A percentile compares a stretch with the other conserved stretches of the same genome.
These are phyloP conservation scores for Micromonas pusilla DNA, from an alignment of 139 green algal genomes.

Conservation along the genomic window DNA sequence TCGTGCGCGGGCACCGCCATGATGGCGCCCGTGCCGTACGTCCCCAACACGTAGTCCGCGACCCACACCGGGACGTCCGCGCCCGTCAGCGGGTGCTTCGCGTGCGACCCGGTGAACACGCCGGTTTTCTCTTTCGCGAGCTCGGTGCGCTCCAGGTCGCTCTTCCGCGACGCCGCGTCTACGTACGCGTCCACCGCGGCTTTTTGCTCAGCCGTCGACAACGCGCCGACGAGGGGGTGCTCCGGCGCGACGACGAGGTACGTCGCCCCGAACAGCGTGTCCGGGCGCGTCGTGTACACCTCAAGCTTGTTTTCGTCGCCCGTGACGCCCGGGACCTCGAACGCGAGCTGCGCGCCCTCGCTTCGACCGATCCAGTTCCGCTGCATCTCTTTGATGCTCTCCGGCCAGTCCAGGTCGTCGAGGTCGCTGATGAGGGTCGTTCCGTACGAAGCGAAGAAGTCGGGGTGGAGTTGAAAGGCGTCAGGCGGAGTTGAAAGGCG, in stretches of 20 bases:
- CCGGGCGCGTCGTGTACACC: constrained; percentile 57
- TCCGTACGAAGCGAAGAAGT: too few species aligned
- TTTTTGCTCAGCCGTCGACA: constrained; percentile 43
- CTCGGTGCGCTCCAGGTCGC: constrained; percentile 87
- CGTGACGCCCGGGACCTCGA: constrained; percentile 16
- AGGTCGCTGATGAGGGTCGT: too few species aligned
- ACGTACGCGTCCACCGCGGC: constrained; percentile 69
- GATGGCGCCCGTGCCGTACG: constrained; percentile 89
- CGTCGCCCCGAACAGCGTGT: constrained; percentile 94
- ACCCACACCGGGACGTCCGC: constrained; percentile 84
- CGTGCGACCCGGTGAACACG: constrained; percentile 79
- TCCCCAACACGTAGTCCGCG: constrained; percentile 93
- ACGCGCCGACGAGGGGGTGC: constrained; percentile 70
- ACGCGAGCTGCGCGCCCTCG: constrained; percentile 59
- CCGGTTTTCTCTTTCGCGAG: constrained; percentile 85
- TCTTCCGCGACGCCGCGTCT: constrained; percentile 66
- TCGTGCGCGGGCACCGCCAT: constrained; percentile 98
- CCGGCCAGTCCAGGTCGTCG: constrained; percentile 85
- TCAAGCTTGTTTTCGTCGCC: constrained; percentile 1
- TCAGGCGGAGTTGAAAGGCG: too few species aligned
- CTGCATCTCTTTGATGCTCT: constrained; percentile 98
- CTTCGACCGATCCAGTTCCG: constrained; percentile 95
- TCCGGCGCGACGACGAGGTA: constrained; percentile 95
- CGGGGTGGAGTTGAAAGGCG: too few species aligned
- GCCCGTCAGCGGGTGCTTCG: constrained; percentile 75